These are phyloP conservation scores for Sporothrix protearum DNA, from an alignment of 2,329 filamentous ascomycete species.

Conservation along the genomic window DNA sequence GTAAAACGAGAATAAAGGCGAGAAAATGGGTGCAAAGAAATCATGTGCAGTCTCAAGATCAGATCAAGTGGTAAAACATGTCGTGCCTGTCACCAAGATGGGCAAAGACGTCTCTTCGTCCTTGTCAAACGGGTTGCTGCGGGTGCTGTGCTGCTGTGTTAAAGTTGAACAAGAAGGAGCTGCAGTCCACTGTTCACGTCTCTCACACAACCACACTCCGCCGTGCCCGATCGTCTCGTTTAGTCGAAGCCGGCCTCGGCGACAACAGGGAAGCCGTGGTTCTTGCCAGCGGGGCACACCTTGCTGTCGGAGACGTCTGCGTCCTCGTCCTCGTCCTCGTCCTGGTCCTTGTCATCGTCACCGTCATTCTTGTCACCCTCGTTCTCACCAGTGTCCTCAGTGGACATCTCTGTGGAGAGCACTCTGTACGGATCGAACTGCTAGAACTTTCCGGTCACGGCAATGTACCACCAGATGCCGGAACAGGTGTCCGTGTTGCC, in stretches of 20 bases:
- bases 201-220: not conserved
- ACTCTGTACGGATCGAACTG: not conserved
- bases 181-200: not conserved
- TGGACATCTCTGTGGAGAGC: not conserved
- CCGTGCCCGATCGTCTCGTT: not conserved
- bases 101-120: not conserved
- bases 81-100: not conserved
- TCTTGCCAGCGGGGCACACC: not conserved
- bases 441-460: not conserved
- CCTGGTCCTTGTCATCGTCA: not conserved
- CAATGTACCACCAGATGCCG: slow-evolving; percentile 20
- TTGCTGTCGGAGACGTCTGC: not conserved
- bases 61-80: not conserved
- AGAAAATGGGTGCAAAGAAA: not conserved
- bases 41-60: not conserved
- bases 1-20: not conserved
- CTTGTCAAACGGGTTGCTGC: not conserved
- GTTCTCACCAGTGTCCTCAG: not conserved
- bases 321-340: not conserved
- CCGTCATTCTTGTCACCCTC: not conserved
- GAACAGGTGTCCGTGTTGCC: slow-evolving; percentile 27
- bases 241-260: not conserved
- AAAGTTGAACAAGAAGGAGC: not conserved
- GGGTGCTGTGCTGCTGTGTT: not conserved
- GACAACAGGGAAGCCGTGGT: not conserved